Percentiles rank a stretch among this genome's conserved stretches.
These are phyloP conservation scores for Phytophthora nicotianae DNA, from an alignment of 352 stramenopile genomes.

Conservation along the genomic window DNA sequence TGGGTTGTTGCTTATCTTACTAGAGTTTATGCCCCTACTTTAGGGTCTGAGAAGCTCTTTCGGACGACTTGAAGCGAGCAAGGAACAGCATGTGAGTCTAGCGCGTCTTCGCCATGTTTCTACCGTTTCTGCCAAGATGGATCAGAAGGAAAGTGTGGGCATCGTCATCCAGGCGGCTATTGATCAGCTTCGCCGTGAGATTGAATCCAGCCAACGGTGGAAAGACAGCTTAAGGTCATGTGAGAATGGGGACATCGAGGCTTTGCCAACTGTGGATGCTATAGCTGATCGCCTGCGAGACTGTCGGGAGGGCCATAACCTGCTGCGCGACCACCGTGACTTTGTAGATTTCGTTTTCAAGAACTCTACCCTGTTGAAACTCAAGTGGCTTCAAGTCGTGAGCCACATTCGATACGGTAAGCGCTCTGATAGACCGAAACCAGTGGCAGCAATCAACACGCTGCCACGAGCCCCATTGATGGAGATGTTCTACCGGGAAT, in stretches of 20 bases:
- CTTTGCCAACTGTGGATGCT: conserved; percentile 33
- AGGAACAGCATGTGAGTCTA: conserved; percentile 19
- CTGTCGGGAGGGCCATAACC: conserved; percentile 30
- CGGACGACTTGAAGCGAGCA: conserved; percentile 13
- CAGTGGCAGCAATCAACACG: neutral
- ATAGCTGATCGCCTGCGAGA: conserved; percentile 50
- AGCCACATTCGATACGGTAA: conserved; percentile 49
- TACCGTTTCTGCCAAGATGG: conserved; percentile 9
- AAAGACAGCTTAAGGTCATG: neutral
- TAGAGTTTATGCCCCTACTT: neutral
- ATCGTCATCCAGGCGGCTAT: conserved; percentile 43
- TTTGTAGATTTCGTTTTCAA: conserved; percentile 73
- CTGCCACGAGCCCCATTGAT: conserved; percentile 7
- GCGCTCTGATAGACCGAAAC: neutral
- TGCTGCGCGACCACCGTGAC: conserved; percentile 47
- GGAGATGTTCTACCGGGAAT: conserved; percentile 49
- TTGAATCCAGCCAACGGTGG: conserved; percentile 13
- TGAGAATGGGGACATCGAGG: neutral
- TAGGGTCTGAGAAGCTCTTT: conserved; percentile 28
- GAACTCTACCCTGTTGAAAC: conserved; percentile 50
- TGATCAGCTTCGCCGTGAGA: conserved; percentile 31
- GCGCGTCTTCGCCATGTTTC: conserved; percentile 20
- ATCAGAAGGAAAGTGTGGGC: conserved; percentile 24
- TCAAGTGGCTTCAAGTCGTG: conserved; percentile 60
- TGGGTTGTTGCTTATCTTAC: neutral